phyloP scores from a whole-genome alignment of 352 stramenopile species.

The Phytophthora crassamura region DNA sequence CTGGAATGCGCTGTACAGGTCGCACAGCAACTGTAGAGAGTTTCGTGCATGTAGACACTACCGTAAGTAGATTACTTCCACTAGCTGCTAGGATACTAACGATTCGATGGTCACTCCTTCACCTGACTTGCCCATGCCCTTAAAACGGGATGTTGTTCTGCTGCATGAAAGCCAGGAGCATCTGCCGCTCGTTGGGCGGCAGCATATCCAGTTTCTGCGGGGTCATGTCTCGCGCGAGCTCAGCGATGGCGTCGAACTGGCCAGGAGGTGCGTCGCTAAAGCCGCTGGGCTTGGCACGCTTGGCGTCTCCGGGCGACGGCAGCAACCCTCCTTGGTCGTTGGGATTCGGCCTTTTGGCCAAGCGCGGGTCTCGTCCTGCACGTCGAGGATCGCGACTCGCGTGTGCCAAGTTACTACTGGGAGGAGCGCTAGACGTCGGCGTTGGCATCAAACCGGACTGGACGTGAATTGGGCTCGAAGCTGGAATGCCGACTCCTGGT shows the following conservation, averaged over 20 bases:
- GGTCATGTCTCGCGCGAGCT: constrained; percentile 83
- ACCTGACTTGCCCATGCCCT: constrained; percentile 3
- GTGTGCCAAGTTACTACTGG: constrained; percentile 38
- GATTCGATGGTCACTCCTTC: constrained; percentile 18
- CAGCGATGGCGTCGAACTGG: constrained; percentile 67
- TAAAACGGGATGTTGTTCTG: constrained; percentile 79
- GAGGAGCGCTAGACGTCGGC: constrained; percentile 27
- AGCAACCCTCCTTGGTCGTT: constrained; percentile 27
- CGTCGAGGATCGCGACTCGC: constrained; percentile 61
- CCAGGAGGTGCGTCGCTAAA: constrained; percentile 24
- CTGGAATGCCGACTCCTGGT: constrained; percentile 24
- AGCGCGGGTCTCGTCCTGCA: constrained; percentile 59
- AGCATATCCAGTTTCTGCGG: constrained; percentile 84
- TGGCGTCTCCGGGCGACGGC: constrained; percentile 30
- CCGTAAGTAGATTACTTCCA: constrained; percentile 17
- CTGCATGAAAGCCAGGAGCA: constrained; percentile 84
- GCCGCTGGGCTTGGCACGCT: constrained; percentile 35
- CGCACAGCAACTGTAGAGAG: not conserved
- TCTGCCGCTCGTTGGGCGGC: constrained; percentile 77
- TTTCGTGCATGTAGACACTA: not conserved
- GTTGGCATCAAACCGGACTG: constrained; percentile 43
- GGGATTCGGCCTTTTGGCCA: constrained; percentile 51
- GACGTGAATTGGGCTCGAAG: constrained; percentile 36
- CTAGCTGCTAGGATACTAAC: constrained; percentile 16
- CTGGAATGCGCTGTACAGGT: not conserved